These are phyloP conservation scores for Cladochytrium replicatum DNA, from an alignment of 192 early-diverging fungal species.

Conservation along the genomic window DNA sequence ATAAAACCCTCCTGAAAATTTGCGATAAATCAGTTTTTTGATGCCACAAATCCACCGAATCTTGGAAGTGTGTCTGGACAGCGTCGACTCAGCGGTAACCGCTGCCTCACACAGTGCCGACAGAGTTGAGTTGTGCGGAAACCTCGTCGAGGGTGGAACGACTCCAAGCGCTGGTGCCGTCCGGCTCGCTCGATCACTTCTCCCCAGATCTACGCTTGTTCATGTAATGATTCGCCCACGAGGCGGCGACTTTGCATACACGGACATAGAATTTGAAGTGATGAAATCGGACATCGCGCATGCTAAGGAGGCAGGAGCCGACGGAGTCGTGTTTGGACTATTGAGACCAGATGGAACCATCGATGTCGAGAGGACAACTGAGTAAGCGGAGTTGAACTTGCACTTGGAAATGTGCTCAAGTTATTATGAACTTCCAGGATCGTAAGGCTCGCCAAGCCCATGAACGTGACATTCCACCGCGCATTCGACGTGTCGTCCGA, in stretches of 20 bases:
- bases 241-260: constrained; percentile 53
- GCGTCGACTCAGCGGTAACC: constrained; percentile 17
- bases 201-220: not conserved
- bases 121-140: constrained; percentile 42
- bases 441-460: constrained; percentile 37
- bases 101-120: constrained; percentile 24
- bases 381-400: constrained; percentile 9
- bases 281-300: constrained; percentile 33
- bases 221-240: constrained; percentile 15
- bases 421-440: too few species aligned
- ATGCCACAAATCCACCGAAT: too few species aligned
- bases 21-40: too few species aligned
- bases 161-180: constrained; percentile 47
- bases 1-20: too few species aligned
- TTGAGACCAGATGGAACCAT: constrained; percentile 42
- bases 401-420: not conserved
- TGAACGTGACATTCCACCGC: constrained; percentile 59
- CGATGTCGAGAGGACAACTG: constrained; percentile 36
- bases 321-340: constrained; percentile 58
- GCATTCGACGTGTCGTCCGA: constrained; percentile 58
- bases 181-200: not conserved
- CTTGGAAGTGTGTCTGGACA: constrained; percentile 34
- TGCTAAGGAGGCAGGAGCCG: constrained; percentile 29
- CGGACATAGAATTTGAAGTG: constrained; percentile 29
- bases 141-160: constrained; percentile 50